phyloP scores from a whole-genome alignment of 306 rosid genomes.

The Casuarina equisetifolia region DNA sequence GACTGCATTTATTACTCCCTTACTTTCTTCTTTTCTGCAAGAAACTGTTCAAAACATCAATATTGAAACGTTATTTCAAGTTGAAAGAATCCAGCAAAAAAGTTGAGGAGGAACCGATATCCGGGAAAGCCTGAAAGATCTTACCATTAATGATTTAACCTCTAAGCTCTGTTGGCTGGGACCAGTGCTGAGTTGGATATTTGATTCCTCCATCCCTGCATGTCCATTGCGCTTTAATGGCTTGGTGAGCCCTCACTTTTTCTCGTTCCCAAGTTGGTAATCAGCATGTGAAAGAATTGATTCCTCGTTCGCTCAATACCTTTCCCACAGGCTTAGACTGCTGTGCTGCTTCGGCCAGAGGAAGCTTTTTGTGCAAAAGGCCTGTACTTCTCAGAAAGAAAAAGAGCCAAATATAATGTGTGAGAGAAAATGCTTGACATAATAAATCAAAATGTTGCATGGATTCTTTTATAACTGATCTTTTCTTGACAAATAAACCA shows the following conservation, averaged over 20 bases:
- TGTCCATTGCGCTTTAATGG: slow-evolving; percentile 18
- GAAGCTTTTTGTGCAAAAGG: slow-evolving; percentile 17
- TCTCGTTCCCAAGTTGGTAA: slow-evolving; percentile 11
- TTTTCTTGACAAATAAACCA: not conserved
- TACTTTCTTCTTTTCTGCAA: slow-evolving; percentile 14
- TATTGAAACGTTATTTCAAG: not conserved
- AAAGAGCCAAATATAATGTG: not conserved
- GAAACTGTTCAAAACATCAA: not conserved
- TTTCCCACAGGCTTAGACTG: slow-evolving; percentile 24
- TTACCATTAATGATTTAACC: slow-evolving; percentile 23
- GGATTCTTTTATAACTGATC: not conserved
- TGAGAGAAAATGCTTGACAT: slow-evolving; percentile 2
- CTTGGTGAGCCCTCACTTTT: not conserved
- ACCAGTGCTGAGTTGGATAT: slow-evolving; percentile 12
- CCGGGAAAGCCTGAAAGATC: not conserved
- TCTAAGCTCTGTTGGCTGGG: slow-evolving; percentile 12
- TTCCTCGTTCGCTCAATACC: slow-evolving; percentile 14
- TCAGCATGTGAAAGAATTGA: slow-evolving; percentile 8
- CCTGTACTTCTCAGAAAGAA: slow-evolving; percentile 10
- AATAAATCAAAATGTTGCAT: not conserved
- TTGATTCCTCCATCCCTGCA: slow-evolving; percentile 11
- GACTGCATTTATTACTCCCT: not conserved
- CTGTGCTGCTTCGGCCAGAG: slow-evolving; percentile 10
- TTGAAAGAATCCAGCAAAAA: slow-evolving; percentile 13
- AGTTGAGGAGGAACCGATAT: not conserved